Evolutionary conservation across 78 protist genomes (phyloP), one percentile per base, ranked within the genome.

Genomic region (Dictyostelium discoideum): DNA sequence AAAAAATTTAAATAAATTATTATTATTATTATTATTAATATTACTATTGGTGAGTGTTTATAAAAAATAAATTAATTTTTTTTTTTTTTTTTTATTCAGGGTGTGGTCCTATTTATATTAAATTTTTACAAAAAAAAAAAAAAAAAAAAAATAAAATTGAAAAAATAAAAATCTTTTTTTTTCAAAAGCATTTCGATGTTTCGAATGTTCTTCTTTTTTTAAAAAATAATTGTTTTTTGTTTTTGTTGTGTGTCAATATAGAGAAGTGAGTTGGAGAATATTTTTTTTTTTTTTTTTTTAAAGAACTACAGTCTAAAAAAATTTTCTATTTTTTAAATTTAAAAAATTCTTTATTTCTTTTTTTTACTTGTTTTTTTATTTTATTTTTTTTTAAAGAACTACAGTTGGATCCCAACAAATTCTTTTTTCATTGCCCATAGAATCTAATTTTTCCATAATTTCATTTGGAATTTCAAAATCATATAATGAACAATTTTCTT

Each of bases 361-460:
- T 67, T 67, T 9, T 67, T n/a, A 2, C 9, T 67, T 7, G n/a
- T 5, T 67, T 67, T 67, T 7, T 67, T 67, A 24, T 22, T 20
- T 20, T 63, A 4, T 63, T 63, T 63, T 22, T 26, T 7, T 50
- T 72, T 87, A 87, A 73, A 37, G 29, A 7, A 87, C 50, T n/a
- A 76, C 80, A 40, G 54, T 44, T 60, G 93, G 93, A 39, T 87
- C 73, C 93, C 93, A 87, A 32, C 94, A 90, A 37, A 90, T 82
- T 50, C 87, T 42, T 13, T 39, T 24, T 14, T 50, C 20, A 57
- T 82, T 50, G 67, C 82, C 65, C 37, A 90, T 3, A n/a, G 8
- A 16, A 50, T 90, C 94, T 2, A 90, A 40, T 72, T 80, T 60
- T 5, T 39, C 44, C 90, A 90, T 84, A 13, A 32, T 73, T 20